These are phyloP conservation scores for Paraphaeosphaeria sporulosa DNA, from an alignment of 2,329 filamentous ascomycete species.

Conservation along the genomic window DNA sequence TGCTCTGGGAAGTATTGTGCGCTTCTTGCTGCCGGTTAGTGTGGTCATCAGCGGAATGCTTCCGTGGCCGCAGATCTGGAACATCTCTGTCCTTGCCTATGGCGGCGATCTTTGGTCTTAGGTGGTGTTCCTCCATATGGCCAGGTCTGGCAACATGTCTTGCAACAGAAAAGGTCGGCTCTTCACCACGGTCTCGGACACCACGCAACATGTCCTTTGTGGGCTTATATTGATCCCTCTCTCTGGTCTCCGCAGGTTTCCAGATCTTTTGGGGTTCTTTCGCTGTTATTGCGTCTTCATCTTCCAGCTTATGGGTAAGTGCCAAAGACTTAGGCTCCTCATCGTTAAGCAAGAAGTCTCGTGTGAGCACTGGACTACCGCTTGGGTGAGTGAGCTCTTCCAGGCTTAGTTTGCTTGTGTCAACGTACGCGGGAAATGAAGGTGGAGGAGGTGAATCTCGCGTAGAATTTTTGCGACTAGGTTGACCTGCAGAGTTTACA, in stretches of 20 bases:
- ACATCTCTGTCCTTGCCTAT: neutral
- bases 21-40: neutral
- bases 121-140: neutral
- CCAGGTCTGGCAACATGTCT: neutral
- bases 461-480: no score
- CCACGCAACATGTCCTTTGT: neutral
- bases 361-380: neutral
- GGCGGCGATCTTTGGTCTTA: neutral
- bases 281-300: neutral
- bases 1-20: neutral
- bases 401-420: neutral
- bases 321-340: neutral
- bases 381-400: slow-evolving; percentile 1
- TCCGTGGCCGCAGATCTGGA: neutral
- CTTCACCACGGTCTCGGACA: neutral
- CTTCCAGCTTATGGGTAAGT: neutral
- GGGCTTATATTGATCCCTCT: neutral
- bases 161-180: neutral
- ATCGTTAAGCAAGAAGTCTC: neutral
- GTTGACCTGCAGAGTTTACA: no score
- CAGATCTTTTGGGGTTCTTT: neutral
- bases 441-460: neutral
- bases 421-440: neutral
- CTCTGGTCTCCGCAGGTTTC: neutral
- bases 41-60: neutral